Percentiles rank a stretch among this genome's conserved stretches.
Evolutionary conservation across 164 flowering plant species (phyloP).

Genomic region (Berberis thunbergii): DNA sequence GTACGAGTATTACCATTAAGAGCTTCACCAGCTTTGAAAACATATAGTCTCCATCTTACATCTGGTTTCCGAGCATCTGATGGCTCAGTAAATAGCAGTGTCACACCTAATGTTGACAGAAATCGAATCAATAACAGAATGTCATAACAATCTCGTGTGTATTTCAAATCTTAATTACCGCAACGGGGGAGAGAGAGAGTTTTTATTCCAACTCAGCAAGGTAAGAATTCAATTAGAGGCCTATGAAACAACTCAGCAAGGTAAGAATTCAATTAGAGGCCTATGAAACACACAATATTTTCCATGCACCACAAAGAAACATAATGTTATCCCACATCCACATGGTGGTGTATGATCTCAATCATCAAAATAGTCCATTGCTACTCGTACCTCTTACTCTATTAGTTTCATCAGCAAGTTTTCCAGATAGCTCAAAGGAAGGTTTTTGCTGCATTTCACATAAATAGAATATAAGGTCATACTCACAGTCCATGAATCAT

Average conservation of each 20-base stretch:
- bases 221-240: no score
- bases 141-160: conserved; percentile 8
- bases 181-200: background rate
- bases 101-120: conserved; percentile 55
- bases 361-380: background rate
- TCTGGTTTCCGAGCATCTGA: conserved; percentile 88
- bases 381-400: conserved; percentile 68
- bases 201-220: background rate
- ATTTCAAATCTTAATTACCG: background rate
- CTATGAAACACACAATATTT: background rate
- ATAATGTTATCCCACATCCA: background rate
- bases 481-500: background rate
- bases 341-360: background rate
- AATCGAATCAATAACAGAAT: conserved; percentile 12
- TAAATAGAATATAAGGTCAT: background rate
- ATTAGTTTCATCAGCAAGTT: conserved; percentile 96
- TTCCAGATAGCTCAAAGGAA: conserved; percentile 95
- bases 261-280: background rate
- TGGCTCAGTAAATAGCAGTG: conserved; percentile 84
- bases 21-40: conserved; percentile 88
- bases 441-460: conserved; percentile 72
- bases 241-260: no score
- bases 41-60: conserved; percentile 91
- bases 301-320: background rate
- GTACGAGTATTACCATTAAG: conserved; percentile 49